phyloP scores from a whole-genome alignment of 2,329 filamentous ascomycete species.

The Aspergillus quadrilineatus region DNA sequence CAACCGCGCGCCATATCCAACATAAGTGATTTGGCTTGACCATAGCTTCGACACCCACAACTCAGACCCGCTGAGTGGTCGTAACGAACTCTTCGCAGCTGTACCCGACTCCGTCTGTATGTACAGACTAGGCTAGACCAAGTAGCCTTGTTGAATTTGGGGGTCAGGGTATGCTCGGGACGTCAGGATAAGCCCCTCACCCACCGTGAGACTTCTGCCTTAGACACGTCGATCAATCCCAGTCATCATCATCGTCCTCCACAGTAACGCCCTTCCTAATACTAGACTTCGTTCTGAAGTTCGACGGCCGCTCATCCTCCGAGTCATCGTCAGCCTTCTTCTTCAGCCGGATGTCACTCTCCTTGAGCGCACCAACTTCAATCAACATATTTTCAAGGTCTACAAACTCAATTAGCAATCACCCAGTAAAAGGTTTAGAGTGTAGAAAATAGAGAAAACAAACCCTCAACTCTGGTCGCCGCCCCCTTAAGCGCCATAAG shows the following conservation, averaged over 20 bases:
- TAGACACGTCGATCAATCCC: constrained; percentile 46
- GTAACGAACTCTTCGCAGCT: background rate
- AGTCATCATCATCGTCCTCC: constrained; percentile 55
- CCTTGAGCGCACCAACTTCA: constrained; percentile 74
- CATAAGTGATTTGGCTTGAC: background rate
- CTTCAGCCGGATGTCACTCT: constrained; percentile 75
- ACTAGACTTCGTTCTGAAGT: constrained; percentile 49
- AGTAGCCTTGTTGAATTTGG: background rate
- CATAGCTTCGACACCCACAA: background rate
- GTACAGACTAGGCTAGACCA: background rate
- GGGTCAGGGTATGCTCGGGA: background rate
- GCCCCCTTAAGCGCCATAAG: constrained; percentile 74
- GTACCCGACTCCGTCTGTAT: no score
- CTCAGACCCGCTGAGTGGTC: background rate
- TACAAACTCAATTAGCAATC: constrained; percentile 15
- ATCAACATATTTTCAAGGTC: constrained; percentile 80
- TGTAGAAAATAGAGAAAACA: constrained; percentile 6
- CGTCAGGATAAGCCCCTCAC: background rate
- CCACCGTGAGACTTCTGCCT: background rate
- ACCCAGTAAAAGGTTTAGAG: background rate
- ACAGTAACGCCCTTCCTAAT: constrained; percentile 47
- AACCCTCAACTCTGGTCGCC: constrained; percentile 62
- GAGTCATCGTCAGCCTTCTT: constrained; percentile 50
- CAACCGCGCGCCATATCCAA: background rate
- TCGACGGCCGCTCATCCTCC: constrained; percentile 53